Conservation (phyloP, 2,329 filamentous ascomycete genomes). For the Alternaria viburni region DNA sequence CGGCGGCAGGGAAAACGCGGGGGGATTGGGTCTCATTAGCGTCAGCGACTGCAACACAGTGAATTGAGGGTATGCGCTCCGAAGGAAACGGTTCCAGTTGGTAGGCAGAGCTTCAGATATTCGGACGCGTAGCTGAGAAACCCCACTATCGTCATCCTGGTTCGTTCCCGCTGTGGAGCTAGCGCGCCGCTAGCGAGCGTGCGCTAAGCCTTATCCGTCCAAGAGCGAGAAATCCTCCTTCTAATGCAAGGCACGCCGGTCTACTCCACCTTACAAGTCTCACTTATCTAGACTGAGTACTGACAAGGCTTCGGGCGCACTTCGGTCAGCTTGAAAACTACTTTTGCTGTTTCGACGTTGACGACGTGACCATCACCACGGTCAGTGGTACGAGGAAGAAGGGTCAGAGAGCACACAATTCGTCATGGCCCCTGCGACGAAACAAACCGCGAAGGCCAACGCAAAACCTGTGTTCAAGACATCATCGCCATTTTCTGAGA, state of each 20-base stretch:
- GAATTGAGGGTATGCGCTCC: not conserved
- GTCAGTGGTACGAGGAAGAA: not conserved
- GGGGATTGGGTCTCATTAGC: constrained; percentile 35
- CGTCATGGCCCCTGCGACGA: constrained; percentile 29
- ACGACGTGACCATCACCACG: not conserved
- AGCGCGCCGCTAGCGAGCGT: constrained; percentile 7
- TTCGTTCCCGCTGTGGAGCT: constrained; percentile 8
- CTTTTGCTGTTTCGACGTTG: not conserved
- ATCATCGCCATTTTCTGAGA: constrained; percentile 68
- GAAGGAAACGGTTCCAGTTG: not conserved
- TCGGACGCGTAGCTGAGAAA: constrained; percentile 2
- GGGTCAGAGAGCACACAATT: not conserved
- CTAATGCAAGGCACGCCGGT: constrained; percentile 17
- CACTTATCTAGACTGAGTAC: not conserved
- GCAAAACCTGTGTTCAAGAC: constrained; percentile 67
- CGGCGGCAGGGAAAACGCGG: constrained; percentile 21
- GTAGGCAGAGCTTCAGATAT: constrained; percentile 63
- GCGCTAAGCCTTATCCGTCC: constrained; percentile 6
- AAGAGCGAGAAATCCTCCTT: constrained; percentile 8
- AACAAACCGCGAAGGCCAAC: constrained; percentile 19
- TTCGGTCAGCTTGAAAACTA: constrained; percentile 4
- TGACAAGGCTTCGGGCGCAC: constrained; percentile 1
- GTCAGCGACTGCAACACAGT: constrained; percentile 10
- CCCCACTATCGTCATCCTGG: constrained; percentile 15
- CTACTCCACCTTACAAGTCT: constrained; percentile 12